Evolutionary conservation across 495 filamentous ascomycete species (phyloP), one percentile per base, ranked within the genome.

Genomic region (Symbiotaphrina buchneri): DNA sequence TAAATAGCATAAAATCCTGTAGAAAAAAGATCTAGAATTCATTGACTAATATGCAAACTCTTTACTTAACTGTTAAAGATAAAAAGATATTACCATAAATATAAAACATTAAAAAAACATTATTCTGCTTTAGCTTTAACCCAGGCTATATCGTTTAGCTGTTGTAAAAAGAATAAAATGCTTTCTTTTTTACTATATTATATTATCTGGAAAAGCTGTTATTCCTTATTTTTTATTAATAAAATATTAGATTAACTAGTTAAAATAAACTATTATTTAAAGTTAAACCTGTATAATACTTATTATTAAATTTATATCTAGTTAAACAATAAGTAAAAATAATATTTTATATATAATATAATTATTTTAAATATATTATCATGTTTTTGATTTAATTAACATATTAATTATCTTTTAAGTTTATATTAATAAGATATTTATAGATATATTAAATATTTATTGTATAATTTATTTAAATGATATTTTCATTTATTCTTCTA

Each of bases 241-340:
- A n/a, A n/a, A n/a, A n/a, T n/a, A n/a, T n/a, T 44, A 2, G n/a
- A 28, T 10, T 29, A 17, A 2, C 16, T 44, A 8, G 20, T 11
- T 11, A 15, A 27, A 27, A 41, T 38, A 6, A 41, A 44, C 20
- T 41, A 21, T 18, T 47, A 28, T 27, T 41, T 41, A 1, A 34
- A 34, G 8, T 15, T 34, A 6, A 20, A 34, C 14, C 5, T 34
- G 10, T 8, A 15, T 6, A 30, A 30, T 30, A 20, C 15, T 0
- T 34, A 34, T 20, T 14, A 34, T 5, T 7, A 17, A 1, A 34
- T 34, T 1, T 20, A 15, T 1, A 34, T 34, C 10, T 4, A 15
- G 3, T 8, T 30, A 10, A 25, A 25, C 7, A 20, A 34, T 4
- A 20, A 34, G 15, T 34, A 25, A 34, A 34, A 13, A 34, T 25